Percentiles rank a stretch among this genome's conserved stretches.
phyloP scores from a whole-genome alignment of 78 protist species.

The Dictyostelium intermedium region DNA sequence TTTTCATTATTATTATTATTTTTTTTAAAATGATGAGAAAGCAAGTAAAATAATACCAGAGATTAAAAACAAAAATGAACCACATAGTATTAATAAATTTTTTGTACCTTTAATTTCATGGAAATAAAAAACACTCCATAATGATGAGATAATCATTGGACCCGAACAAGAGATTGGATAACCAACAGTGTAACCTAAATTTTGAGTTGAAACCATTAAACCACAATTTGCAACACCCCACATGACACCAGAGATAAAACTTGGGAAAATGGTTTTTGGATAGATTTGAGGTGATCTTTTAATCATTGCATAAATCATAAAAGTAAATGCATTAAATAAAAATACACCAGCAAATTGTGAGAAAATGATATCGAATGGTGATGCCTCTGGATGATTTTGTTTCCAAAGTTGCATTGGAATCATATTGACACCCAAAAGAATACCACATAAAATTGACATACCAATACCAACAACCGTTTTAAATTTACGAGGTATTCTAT shows the following conservation, averaged over 20 bases:
- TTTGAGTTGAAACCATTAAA: conserved; percentile 74
- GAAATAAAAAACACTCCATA: conserved; percentile 83
- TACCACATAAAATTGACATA: conserved; percentile 22
- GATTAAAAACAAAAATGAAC: conserved; percentile 51
- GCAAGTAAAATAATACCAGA: conserved; percentile 65
- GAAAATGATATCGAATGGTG: conserved; percentile 78
- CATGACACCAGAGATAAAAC: conserved; percentile 84
- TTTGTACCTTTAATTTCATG: conserved; percentile 85
- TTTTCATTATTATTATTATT: not conserved
- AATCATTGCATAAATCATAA: conserved; percentile 75
- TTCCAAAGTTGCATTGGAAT: conserved; percentile 80
- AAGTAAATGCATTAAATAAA: conserved; percentile 72
- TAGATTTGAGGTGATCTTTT: conserved; percentile 66
- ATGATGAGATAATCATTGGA: conserved; percentile 84
- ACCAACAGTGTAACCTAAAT: conserved; percentile 65
- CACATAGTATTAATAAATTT: conserved; percentile 75
- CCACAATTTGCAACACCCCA: conserved; percentile 86
- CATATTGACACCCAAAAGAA: conserved; percentile 73
- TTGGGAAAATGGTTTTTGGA: conserved; percentile 80
- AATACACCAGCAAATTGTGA: conserved; percentile 91
- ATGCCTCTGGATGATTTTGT: conserved; percentile 16
- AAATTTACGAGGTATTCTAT: conserved; percentile 1
- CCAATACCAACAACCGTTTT: conserved; percentile 37
- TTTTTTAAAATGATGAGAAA: conserved; percentile 6
- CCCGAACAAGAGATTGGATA: conserved; percentile 88